These are phyloP conservation scores for Craterostigma plantagineum DNA, from an alignment of 257 asterid genomes.

Conservation along the genomic window DNA sequence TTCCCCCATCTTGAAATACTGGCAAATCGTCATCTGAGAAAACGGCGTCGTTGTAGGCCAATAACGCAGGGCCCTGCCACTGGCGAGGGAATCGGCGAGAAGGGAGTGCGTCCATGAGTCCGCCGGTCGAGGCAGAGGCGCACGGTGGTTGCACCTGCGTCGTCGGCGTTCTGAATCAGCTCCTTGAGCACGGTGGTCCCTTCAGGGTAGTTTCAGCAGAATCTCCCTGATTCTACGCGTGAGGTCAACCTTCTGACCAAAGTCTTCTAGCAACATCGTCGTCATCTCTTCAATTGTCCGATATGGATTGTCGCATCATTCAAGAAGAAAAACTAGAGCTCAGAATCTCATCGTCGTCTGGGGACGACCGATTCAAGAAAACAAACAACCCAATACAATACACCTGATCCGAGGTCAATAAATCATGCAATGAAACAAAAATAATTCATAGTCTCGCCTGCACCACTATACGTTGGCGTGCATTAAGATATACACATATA, in stretches of 20 bases:
- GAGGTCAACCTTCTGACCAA: constrained; percentile 95
- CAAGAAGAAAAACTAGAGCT: too few relatives aligned
- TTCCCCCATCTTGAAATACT: constrained; percentile 93
- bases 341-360: too few relatives aligned
- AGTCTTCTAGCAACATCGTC: constrained; percentile 62
- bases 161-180: constrained; percentile 94
- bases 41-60: constrained; percentile 77
- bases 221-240: constrained; percentile 95
- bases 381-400: too few relatives aligned
- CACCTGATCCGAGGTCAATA: too few relatives aligned
- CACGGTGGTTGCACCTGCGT: constrained; percentile 90
- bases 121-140: constrained; percentile 84
- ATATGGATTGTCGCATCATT: too few relatives aligned
- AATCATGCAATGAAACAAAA: too few relatives aligned
- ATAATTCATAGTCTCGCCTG: constrained; percentile 16
- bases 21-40: constrained; percentile 78
- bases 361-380: too few relatives aligned
- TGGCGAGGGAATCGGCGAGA: constrained; percentile 50
- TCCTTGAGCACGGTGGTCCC: constrained; percentile 95
- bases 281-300: too few relatives aligned
- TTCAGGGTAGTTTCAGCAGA: constrained; percentile 72
- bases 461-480: constrained; percentile 9
- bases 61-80: constrained; percentile 90
- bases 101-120: constrained; percentile 42
- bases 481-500: too few relatives aligned